phyloP scores from a whole-genome alignment of 331 rosid genomes.

The Rosa hybrid region DNA sequence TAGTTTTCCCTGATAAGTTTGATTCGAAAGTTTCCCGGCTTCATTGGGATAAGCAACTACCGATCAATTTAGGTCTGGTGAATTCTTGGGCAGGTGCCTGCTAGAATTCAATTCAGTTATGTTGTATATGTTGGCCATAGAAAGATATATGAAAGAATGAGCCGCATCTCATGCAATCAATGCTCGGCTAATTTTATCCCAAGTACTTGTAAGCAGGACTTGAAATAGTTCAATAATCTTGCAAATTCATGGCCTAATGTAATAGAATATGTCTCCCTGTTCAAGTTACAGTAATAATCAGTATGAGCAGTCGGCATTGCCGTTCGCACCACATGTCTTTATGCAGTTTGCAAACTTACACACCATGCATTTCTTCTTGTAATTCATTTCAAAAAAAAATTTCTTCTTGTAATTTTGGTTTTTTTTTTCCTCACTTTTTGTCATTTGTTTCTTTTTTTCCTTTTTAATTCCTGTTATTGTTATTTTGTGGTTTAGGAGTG shows the following conservation, averaged over 20 bases:
- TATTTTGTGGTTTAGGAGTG: neutral
- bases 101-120: neutral
- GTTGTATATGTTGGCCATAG: neutral
- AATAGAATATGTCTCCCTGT: neutral
- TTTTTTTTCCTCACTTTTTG: neutral
- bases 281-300: neutral
- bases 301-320: neutral
- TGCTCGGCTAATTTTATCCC: neutral
- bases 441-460: neutral
- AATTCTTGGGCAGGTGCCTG: neutral
- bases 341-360: neutral
- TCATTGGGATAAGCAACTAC: neutral
- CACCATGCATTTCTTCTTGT: neutral
- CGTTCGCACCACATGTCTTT: neutral
- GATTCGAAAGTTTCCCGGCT: neutral
- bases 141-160: neutral
- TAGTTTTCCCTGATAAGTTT: neutral
- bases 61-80: neutral
- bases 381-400: neutral
- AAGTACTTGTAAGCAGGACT: neutral
- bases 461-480: neutral
- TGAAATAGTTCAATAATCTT: neutral
- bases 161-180: neutral
- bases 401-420: neutral
- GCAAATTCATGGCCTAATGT: neutral